Evolutionary conservation across 768 basidiomycete species (phyloP), one percentile per base, ranked within the genome.

Genomic region (Auricularia sp.): DNA sequence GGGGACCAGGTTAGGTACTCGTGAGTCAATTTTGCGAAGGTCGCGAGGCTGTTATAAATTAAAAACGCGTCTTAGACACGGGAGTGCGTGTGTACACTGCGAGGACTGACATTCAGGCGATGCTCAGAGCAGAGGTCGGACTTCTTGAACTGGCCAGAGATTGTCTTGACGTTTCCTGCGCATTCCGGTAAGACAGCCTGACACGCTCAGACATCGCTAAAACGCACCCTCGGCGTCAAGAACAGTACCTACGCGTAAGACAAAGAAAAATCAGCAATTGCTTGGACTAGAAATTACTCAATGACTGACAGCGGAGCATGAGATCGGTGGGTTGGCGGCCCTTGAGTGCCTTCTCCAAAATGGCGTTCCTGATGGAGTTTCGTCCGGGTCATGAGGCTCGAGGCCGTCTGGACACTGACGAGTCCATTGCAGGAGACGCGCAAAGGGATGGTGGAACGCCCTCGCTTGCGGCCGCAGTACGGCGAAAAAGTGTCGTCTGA

Each of bases 11-110:
- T 95, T 97, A 42, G 95, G 94, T 69, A 94, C 84, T 69, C 93
- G 82, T 3, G 92, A 94, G 77, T 98, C 96, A 69, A 98, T 91
- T 80, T 98, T 97, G 64, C 96, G 88, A 29, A 98, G 81, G 79
- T 98, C 96, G 81, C 96, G 89, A 69, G 94, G 89, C 91, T 94
- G 70, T 24, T 68, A 69, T 67, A 62, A 39, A 61, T 47, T 63
- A 69, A 54, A 62, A 51, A 67, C 7, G 7, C 8, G 13, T 42
- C 7, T 42, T 42, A 42, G 39, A 14, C 7, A 42, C 13, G 13
- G 13, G 13, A 42, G 7, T 8, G 8, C 7, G 39, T 42, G 39
- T 14, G 39, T 7, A 14, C 8, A 2, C 63, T 64, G 44, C 37
- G 29, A 65, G 63, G 66, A 76, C 89, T 78, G 80, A 97, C 95